Percentiles rank a stretch among this genome's conserved stretches.
Conservation (phyloP, 2,329 filamentous ascomycete genomes). For the Fusarium sambucinum region DNA sequence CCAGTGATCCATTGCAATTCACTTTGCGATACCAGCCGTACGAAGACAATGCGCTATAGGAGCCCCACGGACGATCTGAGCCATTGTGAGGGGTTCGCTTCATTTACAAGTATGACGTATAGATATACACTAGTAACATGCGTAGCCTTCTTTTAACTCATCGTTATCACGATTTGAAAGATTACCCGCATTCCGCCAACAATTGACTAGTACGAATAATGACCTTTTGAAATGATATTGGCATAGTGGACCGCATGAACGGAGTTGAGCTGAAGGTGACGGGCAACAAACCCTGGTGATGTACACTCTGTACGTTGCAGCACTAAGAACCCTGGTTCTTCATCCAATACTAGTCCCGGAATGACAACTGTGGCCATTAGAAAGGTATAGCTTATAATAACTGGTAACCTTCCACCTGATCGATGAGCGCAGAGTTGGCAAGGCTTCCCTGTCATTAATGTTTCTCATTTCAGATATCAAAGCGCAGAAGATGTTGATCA, state of each 20-base stretch:
- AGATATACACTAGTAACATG: neutral
- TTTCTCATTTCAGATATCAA: neutral
- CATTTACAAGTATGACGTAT: neutral
- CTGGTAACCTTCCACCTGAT: neutral
- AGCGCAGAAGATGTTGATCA: neutral
- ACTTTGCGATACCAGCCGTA: neutral
- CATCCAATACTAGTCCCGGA: neutral
- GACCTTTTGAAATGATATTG: neutral
- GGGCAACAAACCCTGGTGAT: neutral
- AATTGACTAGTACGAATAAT: neutral
- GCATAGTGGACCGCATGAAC: neutral
- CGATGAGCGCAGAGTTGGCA: neutral
- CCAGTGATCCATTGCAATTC: neutral
- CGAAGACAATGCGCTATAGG: neutral
- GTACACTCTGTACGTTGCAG: neutral
- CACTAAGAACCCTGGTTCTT: neutral
- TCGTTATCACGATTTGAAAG: no score
- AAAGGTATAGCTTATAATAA: neutral
- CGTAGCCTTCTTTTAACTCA: neutral
- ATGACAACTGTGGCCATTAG: neutral
- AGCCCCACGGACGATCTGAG: neutral
- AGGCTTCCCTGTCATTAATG: neutral
- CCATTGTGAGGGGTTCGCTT: neutral
- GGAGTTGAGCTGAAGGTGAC: neutral
- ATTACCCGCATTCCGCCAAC: neutral